Evolutionary conservation across 192 early-diverging fungal species (phyloP).

Genomic region (Chytriomyces sp.): DNA sequence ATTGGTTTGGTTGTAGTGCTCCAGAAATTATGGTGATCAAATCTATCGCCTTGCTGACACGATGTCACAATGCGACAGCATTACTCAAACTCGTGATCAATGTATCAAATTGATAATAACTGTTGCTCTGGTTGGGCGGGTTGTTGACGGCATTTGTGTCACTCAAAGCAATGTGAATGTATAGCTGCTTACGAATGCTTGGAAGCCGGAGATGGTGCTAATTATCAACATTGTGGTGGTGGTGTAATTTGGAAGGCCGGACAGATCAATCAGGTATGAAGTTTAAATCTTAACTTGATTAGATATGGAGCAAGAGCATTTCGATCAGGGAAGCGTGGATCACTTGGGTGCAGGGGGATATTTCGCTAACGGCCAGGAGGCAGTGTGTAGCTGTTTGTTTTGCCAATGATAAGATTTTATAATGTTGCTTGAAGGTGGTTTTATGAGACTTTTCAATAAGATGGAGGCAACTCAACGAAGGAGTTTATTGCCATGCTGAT

Average conservation of each 20-base stretch:
- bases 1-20: no score
- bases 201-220: background rate
- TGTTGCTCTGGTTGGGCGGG: no score
- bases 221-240: background rate
- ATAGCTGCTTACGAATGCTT: conserved; percentile 1
- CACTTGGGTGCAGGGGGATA: background rate
- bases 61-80: no score
- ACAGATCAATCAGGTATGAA: background rate
- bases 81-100: no score
- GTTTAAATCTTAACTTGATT: background rate
- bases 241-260: background rate
- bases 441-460: background rate
- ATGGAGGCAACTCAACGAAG: background rate
- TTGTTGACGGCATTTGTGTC: no score
- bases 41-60: no score
- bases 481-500: background rate
- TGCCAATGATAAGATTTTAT: background rate
- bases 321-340: background rate
- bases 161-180: no score
- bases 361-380: background rate
- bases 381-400: background rate
- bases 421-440: no score
- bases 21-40: no score
- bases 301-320: background rate
- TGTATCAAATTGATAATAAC: no score